A percentile compares a stretch with the other conserved stretches of the same genome.
phyloP scores from a whole-genome alignment of 441 rosid genomes.

The Biscutella laevigata region DNA sequence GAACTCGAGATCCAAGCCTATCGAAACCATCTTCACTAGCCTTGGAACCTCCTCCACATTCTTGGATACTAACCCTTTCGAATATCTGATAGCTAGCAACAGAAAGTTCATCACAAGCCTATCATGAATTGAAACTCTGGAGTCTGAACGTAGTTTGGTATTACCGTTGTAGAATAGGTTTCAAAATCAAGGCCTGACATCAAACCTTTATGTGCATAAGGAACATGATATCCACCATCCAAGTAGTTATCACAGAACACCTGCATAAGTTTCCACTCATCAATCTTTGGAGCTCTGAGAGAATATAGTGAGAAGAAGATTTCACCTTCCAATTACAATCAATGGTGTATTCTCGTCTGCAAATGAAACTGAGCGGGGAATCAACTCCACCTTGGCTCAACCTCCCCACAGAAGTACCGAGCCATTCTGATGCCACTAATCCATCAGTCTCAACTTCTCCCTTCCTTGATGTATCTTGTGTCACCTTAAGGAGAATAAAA shows the following conservation, averaged over 20 bases:
- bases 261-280: constrained; percentile 29
- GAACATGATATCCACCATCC: constrained; percentile 96
- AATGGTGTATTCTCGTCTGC: constrained; percentile 65
- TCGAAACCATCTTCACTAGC: constrained; percentile 28
- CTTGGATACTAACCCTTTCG: constrained; percentile 79
- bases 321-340: constrained; percentile 90
- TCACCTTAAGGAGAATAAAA: constrained; percentile 67
- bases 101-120: not conserved
- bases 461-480: constrained; percentile 18
- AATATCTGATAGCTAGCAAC: constrained; percentile 33
- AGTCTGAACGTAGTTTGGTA: not conserved
- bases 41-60: constrained; percentile 48
- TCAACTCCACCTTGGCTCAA: constrained; percentile 55
- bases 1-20: constrained; percentile 71
- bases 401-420: constrained; percentile 55
- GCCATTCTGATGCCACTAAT: constrained; percentile 59
- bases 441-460: constrained; percentile 24
- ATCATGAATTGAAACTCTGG: not conserved
- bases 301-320: not conserved
- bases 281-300: not conserved
- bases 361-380: constrained; percentile 45
- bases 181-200: constrained; percentile 70
- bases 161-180: constrained; percentile 66
- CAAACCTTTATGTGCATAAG: constrained; percentile 78
- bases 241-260: constrained; percentile 92